These are phyloP conservation scores for Glonium stellatum DNA, from an alignment of 495 filamentous ascomycete genomes.

Conservation along the genomic window DNA sequence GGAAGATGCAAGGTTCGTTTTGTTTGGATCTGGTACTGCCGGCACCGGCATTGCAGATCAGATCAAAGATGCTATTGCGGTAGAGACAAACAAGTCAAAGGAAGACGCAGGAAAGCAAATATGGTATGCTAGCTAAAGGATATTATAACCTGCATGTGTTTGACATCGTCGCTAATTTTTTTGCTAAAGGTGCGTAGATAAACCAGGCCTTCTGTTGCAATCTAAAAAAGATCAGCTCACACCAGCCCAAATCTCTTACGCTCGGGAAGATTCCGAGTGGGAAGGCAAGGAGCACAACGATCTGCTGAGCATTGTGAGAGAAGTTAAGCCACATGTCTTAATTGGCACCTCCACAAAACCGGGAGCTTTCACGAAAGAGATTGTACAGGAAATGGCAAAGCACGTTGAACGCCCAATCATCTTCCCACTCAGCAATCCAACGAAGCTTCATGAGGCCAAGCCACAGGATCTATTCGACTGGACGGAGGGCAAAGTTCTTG, in stretches of 20 bases:
- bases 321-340: conserved; percentile 72
- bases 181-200: conserved; percentile 88
- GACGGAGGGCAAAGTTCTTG: conserved; percentile 72
- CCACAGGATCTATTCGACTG: conserved; percentile 71
- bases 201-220: conserved; percentile 66
- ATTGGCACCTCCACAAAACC: conserved; percentile 81
- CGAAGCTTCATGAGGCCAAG: conserved; percentile 72
- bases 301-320: conserved; percentile 59
- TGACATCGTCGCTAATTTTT: no score
- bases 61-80: conserved; percentile 67
- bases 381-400: conserved; percentile 71
- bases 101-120: conserved; percentile 75
- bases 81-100: conserved; percentile 58
- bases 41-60: conserved; percentile 83
- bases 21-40: conserved; percentile 81
- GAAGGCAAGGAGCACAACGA: conserved; percentile 45
- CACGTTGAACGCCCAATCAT: conserved; percentile 72
- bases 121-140: no score
- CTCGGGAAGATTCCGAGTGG: conserved; percentile 61
- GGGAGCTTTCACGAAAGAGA: conserved; percentile 67
- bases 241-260: conserved; percentile 58
- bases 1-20: conserved; percentile 58
- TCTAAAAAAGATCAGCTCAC: conserved; percentile 55
- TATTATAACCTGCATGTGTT: no score
- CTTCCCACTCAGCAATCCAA: conserved; percentile 82